Evolutionary conservation across 768 basidiomycete species (phyloP).

Genomic region (Suillus fuscotomentosus): DNA sequence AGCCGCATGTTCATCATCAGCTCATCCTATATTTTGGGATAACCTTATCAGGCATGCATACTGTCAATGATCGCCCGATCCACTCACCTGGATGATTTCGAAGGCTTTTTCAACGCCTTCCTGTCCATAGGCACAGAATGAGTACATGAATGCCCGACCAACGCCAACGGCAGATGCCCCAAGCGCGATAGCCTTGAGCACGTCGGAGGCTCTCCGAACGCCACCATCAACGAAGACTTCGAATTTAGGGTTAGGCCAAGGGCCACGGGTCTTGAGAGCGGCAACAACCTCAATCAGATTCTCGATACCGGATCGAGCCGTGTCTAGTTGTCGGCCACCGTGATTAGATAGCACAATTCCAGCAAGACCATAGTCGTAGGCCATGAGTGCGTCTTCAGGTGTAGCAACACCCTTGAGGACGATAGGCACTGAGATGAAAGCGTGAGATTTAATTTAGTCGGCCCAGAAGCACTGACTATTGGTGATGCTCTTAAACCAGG

Average conservation of each 20-base stretch:
- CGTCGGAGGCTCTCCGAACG: slow-evolving; percentile 86
- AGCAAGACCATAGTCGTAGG: slow-evolving; percentile 71
- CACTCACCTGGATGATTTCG: slow-evolving; percentile 67
- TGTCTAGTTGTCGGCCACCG: slow-evolving; percentile 77
- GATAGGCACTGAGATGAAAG: slow-evolving; percentile 61
- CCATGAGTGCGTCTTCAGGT: slow-evolving; percentile 72
- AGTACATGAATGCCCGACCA: slow-evolving; percentile 85
- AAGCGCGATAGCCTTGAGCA: slow-evolving; percentile 83
- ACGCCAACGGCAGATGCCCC: slow-evolving; percentile 91
- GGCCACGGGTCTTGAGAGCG: slow-evolving; percentile 65
- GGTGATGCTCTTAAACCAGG: slow-evolving; percentile 76
- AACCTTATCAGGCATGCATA: background rate
- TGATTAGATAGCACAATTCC: slow-evolving; percentile 89
- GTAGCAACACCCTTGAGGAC: slow-evolving; percentile 77
- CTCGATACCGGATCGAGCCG: slow-evolving; percentile 85
- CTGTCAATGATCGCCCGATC: background rate
- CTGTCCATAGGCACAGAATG: slow-evolving; percentile 84
- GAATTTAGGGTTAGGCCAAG: slow-evolving; percentile 80
- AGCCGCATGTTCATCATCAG: slow-evolving; percentile 98
- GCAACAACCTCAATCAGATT: slow-evolving; percentile 83
- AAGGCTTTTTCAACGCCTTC: slow-evolving; percentile 85
- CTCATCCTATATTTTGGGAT: slow-evolving; percentile 64
- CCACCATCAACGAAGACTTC: slow-evolving; percentile 94
- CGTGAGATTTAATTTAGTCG: background rate
- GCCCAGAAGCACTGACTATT: slow-evolving; percentile 38